A percentile compares a stretch with the other conserved stretches of the same genome.
Evolutionary conservation across 139 green algal genomes (phyloP).

Genomic region (Nannochloris sp.): DNA sequence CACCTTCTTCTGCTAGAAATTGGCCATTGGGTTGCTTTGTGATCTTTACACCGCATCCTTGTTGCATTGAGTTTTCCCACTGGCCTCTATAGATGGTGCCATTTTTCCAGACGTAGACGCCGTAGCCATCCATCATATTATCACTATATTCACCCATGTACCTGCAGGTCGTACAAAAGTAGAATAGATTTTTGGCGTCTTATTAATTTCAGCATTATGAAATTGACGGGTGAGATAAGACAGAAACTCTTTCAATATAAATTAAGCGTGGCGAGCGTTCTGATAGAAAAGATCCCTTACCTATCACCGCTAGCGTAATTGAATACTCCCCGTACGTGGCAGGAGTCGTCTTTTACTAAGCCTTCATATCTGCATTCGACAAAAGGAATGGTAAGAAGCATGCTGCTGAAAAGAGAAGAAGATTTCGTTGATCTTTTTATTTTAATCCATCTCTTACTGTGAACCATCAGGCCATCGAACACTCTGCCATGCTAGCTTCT

Average conservation of each 20-base stretch:
- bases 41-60: constrained; percentile 61
- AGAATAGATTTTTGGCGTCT: too few relatives aligned
- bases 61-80: constrained; percentile 53
- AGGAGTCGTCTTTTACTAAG: constrained; percentile 27
- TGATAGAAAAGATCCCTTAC: constrained; percentile 1
- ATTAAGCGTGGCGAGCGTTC: too few relatives aligned
- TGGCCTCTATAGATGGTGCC: constrained; percentile 57
- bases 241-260: too few relatives aligned
- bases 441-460: too few relatives aligned
- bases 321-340: constrained; percentile 40
- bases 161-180: constrained; percentile 9
- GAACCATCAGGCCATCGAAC: constrained; percentile 1
- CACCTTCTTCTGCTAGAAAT: constrained; percentile 39
- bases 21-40: constrained; percentile 21
- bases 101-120: constrained; percentile 52
- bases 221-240: neutral
- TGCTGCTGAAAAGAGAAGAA: too few relatives aligned
- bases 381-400: too few relatives aligned
- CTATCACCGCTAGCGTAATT: constrained; percentile 40
- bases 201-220: too few relatives aligned
- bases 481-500: neutral
- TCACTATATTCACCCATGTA: constrained; percentile 53
- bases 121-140: constrained; percentile 47
- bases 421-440: too few relatives aligned
- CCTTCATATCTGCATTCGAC: constrained; percentile 36